Conservation (phyloP, 352 stramenopile species). For the Phytophthora syringae region DNA sequence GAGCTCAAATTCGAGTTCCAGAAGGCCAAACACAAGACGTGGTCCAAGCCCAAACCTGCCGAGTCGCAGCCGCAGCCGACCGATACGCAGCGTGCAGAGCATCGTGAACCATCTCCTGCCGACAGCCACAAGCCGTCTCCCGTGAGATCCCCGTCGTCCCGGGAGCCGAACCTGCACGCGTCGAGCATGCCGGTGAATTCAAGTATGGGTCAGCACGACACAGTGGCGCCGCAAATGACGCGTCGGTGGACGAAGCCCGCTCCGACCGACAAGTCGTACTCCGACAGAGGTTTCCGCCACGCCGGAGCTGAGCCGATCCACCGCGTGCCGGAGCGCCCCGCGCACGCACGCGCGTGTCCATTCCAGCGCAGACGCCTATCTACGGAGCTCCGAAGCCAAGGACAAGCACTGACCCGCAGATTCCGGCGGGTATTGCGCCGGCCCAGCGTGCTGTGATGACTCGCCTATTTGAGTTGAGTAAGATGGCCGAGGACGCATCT, state of each 20-base stretch:
- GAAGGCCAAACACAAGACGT: conserved; percentile 20
- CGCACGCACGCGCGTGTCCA: conserved; percentile 17
- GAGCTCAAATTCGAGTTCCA: conserved; percentile 27
- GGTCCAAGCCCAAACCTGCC: conserved; percentile 4
- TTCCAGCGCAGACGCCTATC: conserved; percentile 12
- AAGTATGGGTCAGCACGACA: conserved; percentile 11
- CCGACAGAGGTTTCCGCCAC: conserved; percentile 8
- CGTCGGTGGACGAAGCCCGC: conserved; percentile 21
- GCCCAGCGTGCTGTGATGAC: conserved; percentile 31
- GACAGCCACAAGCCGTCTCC: background rate
- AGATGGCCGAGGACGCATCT: conserved; percentile 58
- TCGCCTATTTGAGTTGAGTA: conserved; percentile 55
- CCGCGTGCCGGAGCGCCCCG: conserved; percentile 8
- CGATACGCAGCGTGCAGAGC: background rate
- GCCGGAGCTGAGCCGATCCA: background rate
- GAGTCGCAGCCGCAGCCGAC: background rate
- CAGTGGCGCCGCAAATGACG: conserved; percentile 1
- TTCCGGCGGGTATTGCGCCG: conserved; percentile 17
- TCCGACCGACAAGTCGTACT: conserved; percentile 14
- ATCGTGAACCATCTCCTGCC: background rate
- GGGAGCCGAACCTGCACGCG: background rate
- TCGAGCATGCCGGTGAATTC: conserved; percentile 23
- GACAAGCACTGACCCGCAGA: conserved; percentile 3
- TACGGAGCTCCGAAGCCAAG: conserved; percentile 15
- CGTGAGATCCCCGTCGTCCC: background rate